phyloP scores from a whole-genome alignment of 2,329 filamentous ascomycete genomes.

The Arthroderma sp. region DNA sequence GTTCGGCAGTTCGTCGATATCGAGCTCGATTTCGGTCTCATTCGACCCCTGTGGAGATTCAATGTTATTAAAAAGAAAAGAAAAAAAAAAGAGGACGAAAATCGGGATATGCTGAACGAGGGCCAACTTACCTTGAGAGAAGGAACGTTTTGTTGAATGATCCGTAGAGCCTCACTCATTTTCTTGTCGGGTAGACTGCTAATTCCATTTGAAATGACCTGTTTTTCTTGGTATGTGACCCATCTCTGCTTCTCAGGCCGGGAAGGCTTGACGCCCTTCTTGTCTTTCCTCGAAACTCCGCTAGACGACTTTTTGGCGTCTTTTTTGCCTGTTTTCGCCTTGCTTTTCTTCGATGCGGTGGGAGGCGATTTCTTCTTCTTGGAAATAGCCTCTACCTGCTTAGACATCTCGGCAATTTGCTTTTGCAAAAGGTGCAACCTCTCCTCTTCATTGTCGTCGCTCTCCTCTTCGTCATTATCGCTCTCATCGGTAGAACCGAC shows the following conservation, averaged over 20 bases:
- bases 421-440: conserved; percentile 55
- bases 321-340: conserved; percentile 32
- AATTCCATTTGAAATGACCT: conserved; percentile 76
- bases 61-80: conserved; percentile 6
- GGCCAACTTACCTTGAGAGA: conserved; percentile 45
- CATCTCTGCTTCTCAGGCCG: conserved; percentile 46
- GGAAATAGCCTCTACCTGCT: conserved; percentile 44
- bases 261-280: conserved; percentile 27
- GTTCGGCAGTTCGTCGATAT: conserved; percentile 37
- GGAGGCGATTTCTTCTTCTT: conserved; percentile 49
- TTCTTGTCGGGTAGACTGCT: conserved; percentile 65
- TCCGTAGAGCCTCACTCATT: conserved; percentile 67
- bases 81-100: conserved; percentile 1
- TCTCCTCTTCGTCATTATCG: conserved; percentile 54
- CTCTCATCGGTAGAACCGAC: conserved; percentile 55
- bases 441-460: conserved; percentile 48
- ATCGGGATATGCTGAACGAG: background rate
- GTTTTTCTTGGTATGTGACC: conserved; percentile 70
- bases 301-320: conserved; percentile 27
- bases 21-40: conserved; percentile 36
- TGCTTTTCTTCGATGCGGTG: conserved; percentile 38
- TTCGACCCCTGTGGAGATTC: conserved; percentile 24
- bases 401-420: conserved; percentile 61
- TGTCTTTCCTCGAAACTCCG: conserved; percentile 44
- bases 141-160: conserved; percentile 75